Percentiles rank a stretch among this genome's conserved stretches.
phyloP scores from a whole-genome alignment of 208 protist genomes.

The Acanthamoeba lenticulata region DNA sequence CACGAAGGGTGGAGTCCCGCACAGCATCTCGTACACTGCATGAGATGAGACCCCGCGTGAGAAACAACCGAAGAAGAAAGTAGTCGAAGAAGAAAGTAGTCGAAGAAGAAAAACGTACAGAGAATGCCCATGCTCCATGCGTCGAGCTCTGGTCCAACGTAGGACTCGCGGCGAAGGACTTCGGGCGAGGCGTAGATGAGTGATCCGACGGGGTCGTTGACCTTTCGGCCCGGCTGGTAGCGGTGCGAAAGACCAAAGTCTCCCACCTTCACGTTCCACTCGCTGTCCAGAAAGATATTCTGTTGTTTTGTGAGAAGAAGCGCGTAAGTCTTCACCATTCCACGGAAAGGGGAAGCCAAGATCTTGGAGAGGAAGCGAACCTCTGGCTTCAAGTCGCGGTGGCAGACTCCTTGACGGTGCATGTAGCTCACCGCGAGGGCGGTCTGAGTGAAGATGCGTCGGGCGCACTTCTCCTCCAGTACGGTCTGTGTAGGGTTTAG shows the following conservation, averaged over 20 bases:
- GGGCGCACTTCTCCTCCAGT: background rate
- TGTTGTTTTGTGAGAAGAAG: background rate
- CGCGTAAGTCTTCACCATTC: background rate
- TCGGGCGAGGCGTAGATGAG: constrained; percentile 31
- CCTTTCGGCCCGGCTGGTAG: background rate
- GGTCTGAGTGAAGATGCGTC: background rate
- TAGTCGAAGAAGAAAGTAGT: background rate
- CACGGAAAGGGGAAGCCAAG: too few relatives aligned
- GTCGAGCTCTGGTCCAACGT: constrained; percentile 36
- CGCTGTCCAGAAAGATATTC: constrained; percentile 17
- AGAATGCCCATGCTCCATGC: background rate
- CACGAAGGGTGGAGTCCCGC: background rate
- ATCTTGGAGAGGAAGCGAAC: background rate
- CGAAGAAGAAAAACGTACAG: background rate
- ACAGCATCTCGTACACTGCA: constrained; percentile 12
- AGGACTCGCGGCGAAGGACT: background rate
- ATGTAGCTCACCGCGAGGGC: background rate
- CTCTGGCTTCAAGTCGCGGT: constrained; percentile 28
- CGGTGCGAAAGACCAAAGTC: constrained; percentile 19
- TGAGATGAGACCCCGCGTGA: background rate
- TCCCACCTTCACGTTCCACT: constrained; percentile 36
- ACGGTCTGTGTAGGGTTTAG: background rate
- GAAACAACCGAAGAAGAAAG: background rate
- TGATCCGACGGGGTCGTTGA: background rate
- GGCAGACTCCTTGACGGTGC: background rate